These are phyloP conservation scores for Thermochaetoides dissita DNA, from an alignment of 2,329 filamentous ascomycete species.

Conservation along the genomic window DNA sequence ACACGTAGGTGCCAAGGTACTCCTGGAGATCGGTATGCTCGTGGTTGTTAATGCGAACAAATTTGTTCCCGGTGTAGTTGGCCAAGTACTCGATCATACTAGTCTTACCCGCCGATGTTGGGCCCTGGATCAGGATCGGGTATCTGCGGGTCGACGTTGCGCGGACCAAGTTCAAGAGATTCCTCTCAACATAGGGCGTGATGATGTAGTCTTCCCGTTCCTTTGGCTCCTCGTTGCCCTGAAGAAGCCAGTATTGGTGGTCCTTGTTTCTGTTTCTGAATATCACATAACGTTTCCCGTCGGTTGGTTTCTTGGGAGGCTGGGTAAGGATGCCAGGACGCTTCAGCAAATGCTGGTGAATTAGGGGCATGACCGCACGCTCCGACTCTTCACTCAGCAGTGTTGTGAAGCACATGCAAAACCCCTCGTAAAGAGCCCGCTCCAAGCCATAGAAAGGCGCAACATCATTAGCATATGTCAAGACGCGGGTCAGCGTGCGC, in stretches of 20 bases:
- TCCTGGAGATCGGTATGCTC: constrained; percentile 98
- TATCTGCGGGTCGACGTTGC: constrained; percentile 86
- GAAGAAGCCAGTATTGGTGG: constrained; percentile 78
- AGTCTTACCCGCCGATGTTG: constrained; percentile 94
- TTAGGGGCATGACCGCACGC: constrained; percentile 60
- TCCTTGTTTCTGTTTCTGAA: constrained; percentile 53
- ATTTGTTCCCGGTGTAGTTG: constrained; percentile 92
- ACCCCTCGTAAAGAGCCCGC: constrained; percentile 81
- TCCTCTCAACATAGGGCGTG: constrained; percentile 86
- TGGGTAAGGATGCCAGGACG: constrained; percentile 57
- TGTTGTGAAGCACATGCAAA: constrained; percentile 95
- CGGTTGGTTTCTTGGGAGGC: constrained; percentile 60
- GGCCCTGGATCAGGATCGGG: constrained; percentile 88
- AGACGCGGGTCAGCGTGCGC: constrained; percentile 75
- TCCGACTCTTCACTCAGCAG: constrained; percentile 74
- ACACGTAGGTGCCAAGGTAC: constrained; percentile 89
- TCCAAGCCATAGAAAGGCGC: constrained; percentile 72
- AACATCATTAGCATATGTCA: constrained; percentile 79
- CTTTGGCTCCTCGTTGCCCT: constrained; percentile 52
- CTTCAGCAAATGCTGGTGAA: constrained; percentile 64
- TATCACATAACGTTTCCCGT: constrained; percentile 65
- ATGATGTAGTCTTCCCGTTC: constrained; percentile 87
- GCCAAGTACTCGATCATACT: constrained; percentile 99
- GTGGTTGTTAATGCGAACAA: constrained; percentile 98
- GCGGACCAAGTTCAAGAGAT: constrained; percentile 84